These are phyloP conservation scores for Pythium dissotocum DNA, from an alignment of 352 stramenopile species.

Conservation along the genomic window DNA sequence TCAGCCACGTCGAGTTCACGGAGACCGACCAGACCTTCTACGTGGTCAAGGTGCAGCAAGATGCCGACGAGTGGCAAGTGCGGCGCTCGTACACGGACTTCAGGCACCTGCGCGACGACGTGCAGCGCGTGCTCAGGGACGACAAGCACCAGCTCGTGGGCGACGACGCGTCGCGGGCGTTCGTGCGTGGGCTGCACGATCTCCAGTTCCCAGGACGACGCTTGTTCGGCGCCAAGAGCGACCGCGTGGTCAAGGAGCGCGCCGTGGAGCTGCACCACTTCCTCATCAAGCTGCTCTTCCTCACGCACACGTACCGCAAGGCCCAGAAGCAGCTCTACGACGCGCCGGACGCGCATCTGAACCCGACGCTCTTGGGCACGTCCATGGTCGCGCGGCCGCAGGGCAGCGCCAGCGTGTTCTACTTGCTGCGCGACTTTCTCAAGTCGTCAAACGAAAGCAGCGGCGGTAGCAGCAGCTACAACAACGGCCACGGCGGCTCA, in stretches of 20 bases:
- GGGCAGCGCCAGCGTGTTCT: conserved; percentile 64
- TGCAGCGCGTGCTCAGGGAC: conserved; percentile 65
- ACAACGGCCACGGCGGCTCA: conserved; percentile 23
- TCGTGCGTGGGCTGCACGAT: conserved; percentile 35
- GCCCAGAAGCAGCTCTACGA: conserved; percentile 66
- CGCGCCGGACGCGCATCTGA: conserved; percentile 8
- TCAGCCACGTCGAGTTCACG: conserved; percentile 81
- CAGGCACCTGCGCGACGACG: conserved; percentile 65
- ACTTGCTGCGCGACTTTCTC: conserved; percentile 70
- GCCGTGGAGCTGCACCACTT: conserved; percentile 75
- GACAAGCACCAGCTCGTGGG: conserved; percentile 43
- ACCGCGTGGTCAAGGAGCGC: conserved; percentile 73
- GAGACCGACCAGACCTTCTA: conserved; percentile 67
- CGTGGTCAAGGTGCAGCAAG: conserved; percentile 75
- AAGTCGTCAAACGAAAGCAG: conserved; percentile 42
- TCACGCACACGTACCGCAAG: conserved; percentile 78
- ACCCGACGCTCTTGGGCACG: conserved; percentile 24
- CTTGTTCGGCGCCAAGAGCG: conserved; percentile 67
- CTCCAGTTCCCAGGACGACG: conserved; percentile 60
- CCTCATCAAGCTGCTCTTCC: conserved; percentile 67
- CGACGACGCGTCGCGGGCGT: conserved; percentile 50
- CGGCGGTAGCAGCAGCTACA: background rate
- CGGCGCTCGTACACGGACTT: conserved; percentile 74
- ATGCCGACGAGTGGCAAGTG: conserved; percentile 72
- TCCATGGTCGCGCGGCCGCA: conserved; percentile 44